These are phyloP conservation scores for Pichia occidentalis DNA, from an alignment of 805 yeast species.

Conservation along the genomic window DNA sequence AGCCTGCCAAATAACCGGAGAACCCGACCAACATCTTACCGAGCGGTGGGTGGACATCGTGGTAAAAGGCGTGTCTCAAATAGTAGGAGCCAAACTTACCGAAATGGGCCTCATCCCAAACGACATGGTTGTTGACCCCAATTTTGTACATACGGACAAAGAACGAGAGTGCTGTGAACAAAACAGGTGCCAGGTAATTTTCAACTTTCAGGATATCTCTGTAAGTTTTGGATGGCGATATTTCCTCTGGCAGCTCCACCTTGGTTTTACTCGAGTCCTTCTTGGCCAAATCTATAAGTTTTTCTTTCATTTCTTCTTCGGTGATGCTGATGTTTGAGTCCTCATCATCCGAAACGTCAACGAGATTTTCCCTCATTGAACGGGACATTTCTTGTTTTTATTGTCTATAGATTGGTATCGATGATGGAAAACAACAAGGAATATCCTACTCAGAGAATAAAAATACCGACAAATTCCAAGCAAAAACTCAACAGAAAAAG, in stretches of 20 bases:
- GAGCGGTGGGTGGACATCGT: conserved; percentile 83
- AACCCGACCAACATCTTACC: conserved; percentile 78
- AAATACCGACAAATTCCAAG: too few relatives aligned
- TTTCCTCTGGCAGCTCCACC: conserved; percentile 12
- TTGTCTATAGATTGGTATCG: not conserved
- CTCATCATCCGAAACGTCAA: not conserved
- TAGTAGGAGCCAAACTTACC: conserved; percentile 83
- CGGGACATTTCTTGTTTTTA: conserved; percentile 2
- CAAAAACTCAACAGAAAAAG: too few relatives aligned
- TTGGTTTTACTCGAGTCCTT: conserved; percentile 10
- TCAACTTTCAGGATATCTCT: conserved; percentile 21
- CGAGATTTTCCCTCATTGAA: conserved; percentile 3
- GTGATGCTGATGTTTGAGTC: conserved; percentile 11
- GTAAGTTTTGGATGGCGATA: conserved; percentile 13
- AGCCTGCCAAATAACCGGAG: conserved; percentile 77
- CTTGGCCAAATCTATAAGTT: conserved; percentile 25
- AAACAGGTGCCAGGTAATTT: conserved; percentile 43
- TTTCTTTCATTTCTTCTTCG: conserved; percentile 29
- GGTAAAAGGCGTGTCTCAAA: conserved; percentile 71
- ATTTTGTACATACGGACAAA: conserved; percentile 70
- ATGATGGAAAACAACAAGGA: too few relatives aligned
- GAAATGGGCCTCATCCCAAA: conserved; percentile 98
- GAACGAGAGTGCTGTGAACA: conserved; percentile 65
- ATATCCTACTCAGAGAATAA: too few relatives aligned
- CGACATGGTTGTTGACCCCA: conserved; percentile 66